A percentile compares a stretch with the other conserved stretches of the same genome.
Evolutionary conservation across 495 filamentous ascomycete genomes (phyloP).

Genomic region (Schizothecium vesticola): DNA sequence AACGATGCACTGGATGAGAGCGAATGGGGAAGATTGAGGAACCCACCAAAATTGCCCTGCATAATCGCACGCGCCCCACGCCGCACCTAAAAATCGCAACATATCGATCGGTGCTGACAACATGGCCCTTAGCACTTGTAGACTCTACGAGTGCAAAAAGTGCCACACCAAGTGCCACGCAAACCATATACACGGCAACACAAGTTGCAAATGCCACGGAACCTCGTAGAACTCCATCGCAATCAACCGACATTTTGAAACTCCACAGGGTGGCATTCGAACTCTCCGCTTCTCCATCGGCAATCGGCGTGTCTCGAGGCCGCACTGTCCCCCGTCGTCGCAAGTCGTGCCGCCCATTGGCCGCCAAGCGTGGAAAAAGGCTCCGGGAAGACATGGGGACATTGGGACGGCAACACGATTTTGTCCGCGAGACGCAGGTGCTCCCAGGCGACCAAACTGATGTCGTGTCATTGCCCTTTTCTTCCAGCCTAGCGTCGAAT

Average conservation of each 20-base stretch:
- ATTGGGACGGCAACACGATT: not conserved
- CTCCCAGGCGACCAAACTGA: not conserved
- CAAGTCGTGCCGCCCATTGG: not conserved
- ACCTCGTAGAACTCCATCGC: not conserved
- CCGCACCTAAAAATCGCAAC: not conserved
- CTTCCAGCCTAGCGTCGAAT: not conserved
- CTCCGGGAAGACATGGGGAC: not conserved
- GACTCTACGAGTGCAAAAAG: too few species aligned
- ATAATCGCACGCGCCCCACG: not conserved
- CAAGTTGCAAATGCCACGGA: not conserved
- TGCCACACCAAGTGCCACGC: not conserved
- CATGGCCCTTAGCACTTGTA: not conserved
- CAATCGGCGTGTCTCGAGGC: not conserved
- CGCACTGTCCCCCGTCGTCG: not conserved
- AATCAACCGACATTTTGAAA: not conserved
- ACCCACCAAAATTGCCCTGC: not conserved
- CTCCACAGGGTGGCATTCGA: not conserved
- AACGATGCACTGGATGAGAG: constrained; percentile 66
- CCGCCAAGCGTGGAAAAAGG: not conserved
- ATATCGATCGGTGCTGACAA: not conserved
- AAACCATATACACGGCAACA: not conserved
- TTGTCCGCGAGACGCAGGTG: not conserved
- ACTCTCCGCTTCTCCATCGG: not conserved
- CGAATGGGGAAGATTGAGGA: not conserved
- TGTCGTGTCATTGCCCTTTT: not conserved